These are phyloP conservation scores for Amylostereum areolatum DNA, from an alignment of 1,284 basidiomycete species.

Conservation along the genomic window DNA sequence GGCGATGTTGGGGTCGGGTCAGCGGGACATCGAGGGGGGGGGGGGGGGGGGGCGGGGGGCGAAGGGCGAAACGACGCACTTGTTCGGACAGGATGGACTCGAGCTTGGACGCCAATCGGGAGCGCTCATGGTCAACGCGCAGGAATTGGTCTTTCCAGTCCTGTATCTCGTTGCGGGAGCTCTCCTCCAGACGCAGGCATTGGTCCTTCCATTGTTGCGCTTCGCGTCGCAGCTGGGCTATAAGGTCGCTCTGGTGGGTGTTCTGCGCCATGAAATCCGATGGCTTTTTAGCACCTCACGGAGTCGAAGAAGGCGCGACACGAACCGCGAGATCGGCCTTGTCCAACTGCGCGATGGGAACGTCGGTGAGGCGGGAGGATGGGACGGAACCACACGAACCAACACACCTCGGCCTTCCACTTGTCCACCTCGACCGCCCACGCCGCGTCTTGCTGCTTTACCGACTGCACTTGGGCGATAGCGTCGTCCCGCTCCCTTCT, in stretches of 20 bases:
- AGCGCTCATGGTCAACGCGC: constrained; percentile 58
- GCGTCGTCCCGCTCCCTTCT: constrained; percentile 51
- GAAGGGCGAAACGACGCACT: background rate
- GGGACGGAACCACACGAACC: background rate
- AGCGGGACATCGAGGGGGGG: background rate
- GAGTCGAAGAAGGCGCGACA: background rate
- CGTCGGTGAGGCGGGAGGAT: constrained; percentile 2
- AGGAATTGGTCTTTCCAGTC: constrained; percentile 72
- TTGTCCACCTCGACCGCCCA: constrained; percentile 43
- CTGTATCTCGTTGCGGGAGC: constrained; percentile 36
- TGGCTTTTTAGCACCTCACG: background rate
- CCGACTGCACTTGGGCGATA: constrained; percentile 36
- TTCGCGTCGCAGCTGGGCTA: constrained; percentile 56
- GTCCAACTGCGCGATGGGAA: constrained; percentile 34
- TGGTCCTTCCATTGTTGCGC: constrained; percentile 65
- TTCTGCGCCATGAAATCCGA: constrained; percentile 29
- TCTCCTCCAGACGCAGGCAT: constrained; percentile 44
- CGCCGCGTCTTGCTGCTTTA: constrained; percentile 39
- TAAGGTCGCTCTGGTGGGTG: constrained; percentile 52
- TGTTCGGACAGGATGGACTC: constrained; percentile 23
- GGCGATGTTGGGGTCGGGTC: background rate
- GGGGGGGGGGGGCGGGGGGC: background rate
- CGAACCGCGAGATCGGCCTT: constrained; percentile 54
- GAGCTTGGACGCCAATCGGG: constrained; percentile 43
- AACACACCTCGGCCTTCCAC: constrained; percentile 49